These are phyloP conservation scores for Penicillium oxalicum DNA, from an alignment of 2,329 filamentous ascomycete genomes.

Conservation along the genomic window DNA sequence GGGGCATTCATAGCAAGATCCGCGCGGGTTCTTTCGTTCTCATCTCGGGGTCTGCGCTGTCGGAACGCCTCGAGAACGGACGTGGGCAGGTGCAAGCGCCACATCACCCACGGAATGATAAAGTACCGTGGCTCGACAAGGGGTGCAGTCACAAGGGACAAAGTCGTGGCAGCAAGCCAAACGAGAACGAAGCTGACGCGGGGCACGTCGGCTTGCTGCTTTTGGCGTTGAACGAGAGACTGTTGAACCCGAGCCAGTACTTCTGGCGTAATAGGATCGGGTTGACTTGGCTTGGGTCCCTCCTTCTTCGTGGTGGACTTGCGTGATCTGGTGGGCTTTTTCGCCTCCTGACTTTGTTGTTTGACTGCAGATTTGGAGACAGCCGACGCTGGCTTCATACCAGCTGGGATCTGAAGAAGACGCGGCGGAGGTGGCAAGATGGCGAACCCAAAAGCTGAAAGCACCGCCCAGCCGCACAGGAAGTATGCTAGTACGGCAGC, in stretches of 20 bases:
- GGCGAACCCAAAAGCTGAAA: conserved; percentile 54
- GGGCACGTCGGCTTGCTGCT: conserved; percentile 23
- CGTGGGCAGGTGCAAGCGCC: conserved; percentile 64
- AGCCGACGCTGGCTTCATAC: conserved; percentile 12
- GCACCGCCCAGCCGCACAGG: conserved; percentile 60
- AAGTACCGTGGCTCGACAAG: conserved; percentile 95
- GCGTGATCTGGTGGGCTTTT: conserved; percentile 19
- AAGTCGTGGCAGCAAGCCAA: conserved; percentile 62
- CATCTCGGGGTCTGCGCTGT: conserved; percentile 18
- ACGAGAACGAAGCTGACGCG: conserved; percentile 52
- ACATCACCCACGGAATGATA: conserved; percentile 90
- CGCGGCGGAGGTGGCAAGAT: conserved; percentile 19
- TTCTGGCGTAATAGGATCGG: conserved; percentile 22
- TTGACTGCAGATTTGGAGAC: conserved; percentile 11
- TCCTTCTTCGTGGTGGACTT: conserved; percentile 20
- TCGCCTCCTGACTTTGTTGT: conserved; percentile 18
- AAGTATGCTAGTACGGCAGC: conserved; percentile 65
- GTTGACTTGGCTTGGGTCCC: conserved; percentile 7
- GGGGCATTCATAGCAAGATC: conserved; percentile 25
- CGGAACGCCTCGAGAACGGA: conserved; percentile 29
- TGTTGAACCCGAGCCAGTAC: conserved; percentile 25
- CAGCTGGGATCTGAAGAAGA: conserved; percentile 15
- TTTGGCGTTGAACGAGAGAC: conserved; percentile 27
- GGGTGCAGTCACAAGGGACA: conserved; percentile 81
- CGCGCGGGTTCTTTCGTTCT: conserved; percentile 21